These are phyloP conservation scores for Aureobasidium sp. DNA, from an alignment of 2,329 filamentous ascomycete species.

Conservation along the genomic window DNA sequence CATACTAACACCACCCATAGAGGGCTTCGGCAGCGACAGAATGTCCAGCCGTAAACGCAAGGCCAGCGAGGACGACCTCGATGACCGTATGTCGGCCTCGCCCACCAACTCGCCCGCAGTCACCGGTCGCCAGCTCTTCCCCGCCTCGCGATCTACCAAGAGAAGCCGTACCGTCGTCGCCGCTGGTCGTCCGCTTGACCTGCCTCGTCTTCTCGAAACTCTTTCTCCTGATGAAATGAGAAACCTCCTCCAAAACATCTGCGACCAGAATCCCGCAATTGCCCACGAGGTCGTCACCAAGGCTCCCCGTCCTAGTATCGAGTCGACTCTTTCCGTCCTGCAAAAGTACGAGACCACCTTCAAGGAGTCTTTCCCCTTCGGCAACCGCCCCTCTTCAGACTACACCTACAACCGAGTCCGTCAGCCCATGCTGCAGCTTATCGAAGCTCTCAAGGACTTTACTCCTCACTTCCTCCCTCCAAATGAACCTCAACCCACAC, in stretches of 20 bases:
- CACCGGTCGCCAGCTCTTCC: constrained; percentile 45
- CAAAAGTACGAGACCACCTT: constrained; percentile 72
- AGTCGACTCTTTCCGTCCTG: constrained; percentile 71
- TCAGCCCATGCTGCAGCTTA: constrained; percentile 66
- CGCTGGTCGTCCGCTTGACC: constrained; percentile 51
- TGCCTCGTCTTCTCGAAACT: constrained; percentile 83
- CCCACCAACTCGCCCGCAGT: constrained; percentile 74
- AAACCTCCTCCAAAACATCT: constrained; percentile 80
- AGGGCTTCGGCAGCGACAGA: constrained; percentile 31
- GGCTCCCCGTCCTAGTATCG: constrained; percentile 79
- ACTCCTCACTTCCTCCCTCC: constrained; percentile 93
- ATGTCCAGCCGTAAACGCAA: constrained; percentile 69
- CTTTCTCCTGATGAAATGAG: constrained; percentile 79
- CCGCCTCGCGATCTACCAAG: constrained; percentile 58
- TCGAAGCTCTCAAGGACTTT: constrained; percentile 88
- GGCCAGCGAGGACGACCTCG: constrained; percentile 51
- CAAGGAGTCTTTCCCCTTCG: constrained; percentile 71
- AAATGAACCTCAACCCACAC: constrained; percentile 72
- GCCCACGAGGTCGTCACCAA: constrained; percentile 73
- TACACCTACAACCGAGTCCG: constrained; percentile 93
- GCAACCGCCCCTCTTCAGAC: constrained; percentile 76
- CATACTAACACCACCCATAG: constrained; percentile 19
- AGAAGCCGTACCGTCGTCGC: constrained; percentile 59
- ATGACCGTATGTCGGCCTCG: constrained; percentile 86
- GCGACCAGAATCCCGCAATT: constrained; percentile 79